A percentile compares a stretch with the other conserved stretches of the same genome.
Evolutionary conservation across 306 rosid species (phyloP).

Genomic region (Rosa multiflora): DNA sequence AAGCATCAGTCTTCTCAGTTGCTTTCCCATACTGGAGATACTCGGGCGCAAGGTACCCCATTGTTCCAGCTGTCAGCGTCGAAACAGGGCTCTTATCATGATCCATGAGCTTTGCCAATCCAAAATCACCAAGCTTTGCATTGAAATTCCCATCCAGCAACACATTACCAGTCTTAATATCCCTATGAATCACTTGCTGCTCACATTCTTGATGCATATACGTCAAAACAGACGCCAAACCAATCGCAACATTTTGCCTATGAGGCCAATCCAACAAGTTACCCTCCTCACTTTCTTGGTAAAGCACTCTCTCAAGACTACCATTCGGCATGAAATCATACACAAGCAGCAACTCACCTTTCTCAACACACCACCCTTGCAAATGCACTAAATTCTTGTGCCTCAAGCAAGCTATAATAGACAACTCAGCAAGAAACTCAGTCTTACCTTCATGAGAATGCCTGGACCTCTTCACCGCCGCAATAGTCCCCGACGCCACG

Average conservation of each 20-base stretch:
- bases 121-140: slow-evolving; percentile 70
- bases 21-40: slow-evolving; percentile 86
- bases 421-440: slow-evolving; percentile 52
- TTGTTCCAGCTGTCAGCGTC: slow-evolving; percentile 71
- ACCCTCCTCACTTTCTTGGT: slow-evolving; percentile 38
- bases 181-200: slow-evolving; percentile 74
- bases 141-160: slow-evolving; percentile 59
- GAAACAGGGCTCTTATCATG: slow-evolving; percentile 87
- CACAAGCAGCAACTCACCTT: slow-evolving; percentile 68
- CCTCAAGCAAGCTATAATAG: slow-evolving; percentile 71
- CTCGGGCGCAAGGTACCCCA: slow-evolving; percentile 86
- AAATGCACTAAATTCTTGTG: slow-evolving; percentile 84
- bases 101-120: slow-evolving; percentile 85
- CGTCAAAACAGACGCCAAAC: slow-evolving; percentile 68
- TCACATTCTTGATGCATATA: slow-evolving; percentile 82
- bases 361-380: slow-evolving; percentile 86
- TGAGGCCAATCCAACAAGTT: slow-evolving; percentile 48
- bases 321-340: slow-evolving; percentile 77
- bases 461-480: slow-evolving; percentile 55
- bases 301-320: slow-evolving; percentile 48
- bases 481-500: slow-evolving; percentile 43
- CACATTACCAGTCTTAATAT: slow-evolving; percentile 69
- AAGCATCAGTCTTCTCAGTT: slow-evolving; percentile 72
- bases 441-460: slow-evolving; percentile 56
- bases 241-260: slow-evolving; percentile 60